Base-by-base conservation (phyloP, 108 stramenopile genomes). In the Nitzschia sp. region DNA sequence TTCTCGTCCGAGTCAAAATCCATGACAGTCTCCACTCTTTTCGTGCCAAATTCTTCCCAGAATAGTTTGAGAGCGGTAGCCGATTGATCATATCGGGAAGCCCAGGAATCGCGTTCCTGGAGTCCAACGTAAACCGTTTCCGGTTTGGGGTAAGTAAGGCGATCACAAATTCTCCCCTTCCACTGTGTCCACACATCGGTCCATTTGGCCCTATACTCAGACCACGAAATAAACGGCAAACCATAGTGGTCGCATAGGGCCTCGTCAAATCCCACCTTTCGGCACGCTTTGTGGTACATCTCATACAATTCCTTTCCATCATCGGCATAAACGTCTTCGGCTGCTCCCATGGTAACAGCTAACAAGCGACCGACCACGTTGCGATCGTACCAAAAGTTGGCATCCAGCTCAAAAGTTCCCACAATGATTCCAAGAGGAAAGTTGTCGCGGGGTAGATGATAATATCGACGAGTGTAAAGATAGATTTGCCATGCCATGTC, bases 391-490 rank as follows among this genome's bases (percentile, higher is more conserved):
- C 81, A 82, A 34, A 55, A 76, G 27, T 67, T 59, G 9, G 49
- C 54, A 18, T 53, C 54, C 38, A 81, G 55, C 45, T 81, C 80
- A 64, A 81, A 81, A 3, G 80, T 72, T 19, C 80, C 80, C 15
- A 62, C 80, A 47, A 81, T 66, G 32, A 81, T 76, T 21, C 76
- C 80, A 18, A 64, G 15, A 23, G 61, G 61, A 25, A 46, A 62
- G 61, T 62, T 62, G 42, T 62, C 38, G 27, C 46, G 49, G 11
- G 30, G 47, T 2, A 47, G 32, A 33, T 66, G 65, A 30, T 59
- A 56, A 38, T 64, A 46, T 8, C 53, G 26, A 2, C 49, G 28
- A 9, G 76, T 59, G 27, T 61, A 58, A 11, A 56, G 31, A 61
- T 63, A 72, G 27, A 72, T 59, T 21, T 72, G 49, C 54, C 46